A percentile compares a stretch with the other conserved stretches of the same genome.
These are phyloP conservation scores for Aegle marmelos DNA, from an alignment of 345 rosid genomes.

Conservation along the genomic window DNA sequence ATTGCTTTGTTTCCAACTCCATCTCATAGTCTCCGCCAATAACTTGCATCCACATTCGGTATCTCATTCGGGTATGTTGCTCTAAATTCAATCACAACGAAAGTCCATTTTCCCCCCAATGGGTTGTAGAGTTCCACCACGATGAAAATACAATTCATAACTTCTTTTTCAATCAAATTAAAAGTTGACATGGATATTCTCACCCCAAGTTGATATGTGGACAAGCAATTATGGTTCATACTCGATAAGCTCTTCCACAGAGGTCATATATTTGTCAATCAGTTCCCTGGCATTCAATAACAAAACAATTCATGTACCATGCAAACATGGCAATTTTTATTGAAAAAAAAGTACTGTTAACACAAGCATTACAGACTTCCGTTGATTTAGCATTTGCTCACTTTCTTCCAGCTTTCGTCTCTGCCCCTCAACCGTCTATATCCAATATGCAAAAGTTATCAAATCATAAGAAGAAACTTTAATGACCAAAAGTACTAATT, in stretches of 20 bases:
- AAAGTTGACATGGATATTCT: neutral
- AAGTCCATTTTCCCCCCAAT: neutral
- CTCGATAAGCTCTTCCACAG: slow-evolving; percentile 62
- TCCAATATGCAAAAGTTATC: slow-evolving; percentile 1
- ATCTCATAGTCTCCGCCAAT: neutral
- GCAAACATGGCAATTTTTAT: neutral
- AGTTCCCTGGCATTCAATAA: slow-evolving; percentile 50
- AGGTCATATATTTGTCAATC: slow-evolving; percentile 51
- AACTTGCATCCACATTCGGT: neutral
- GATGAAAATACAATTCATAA: neutral
- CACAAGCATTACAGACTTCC: slow-evolving; percentile 38
- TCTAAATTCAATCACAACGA: neutral
- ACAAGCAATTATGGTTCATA: slow-evolving; percentile 39
- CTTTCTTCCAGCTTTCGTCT: slow-evolving; percentile 65
- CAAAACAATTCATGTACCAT: neutral
- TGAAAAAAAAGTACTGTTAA: neutral
- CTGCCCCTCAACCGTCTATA: slow-evolving; percentile 75
- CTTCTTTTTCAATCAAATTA: neutral
- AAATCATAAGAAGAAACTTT: neutral
- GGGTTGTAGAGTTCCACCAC: neutral
- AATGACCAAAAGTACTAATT: neutral
- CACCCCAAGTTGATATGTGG: neutral
- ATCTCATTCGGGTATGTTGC: neutral
- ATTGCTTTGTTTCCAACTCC: neutral
- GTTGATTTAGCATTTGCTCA: slow-evolving; percentile 51